Evolutionary conservation across 495 filamentous ascomycete genomes (phyloP).

Genomic region (Xanthoparmelia taractica): DNA sequence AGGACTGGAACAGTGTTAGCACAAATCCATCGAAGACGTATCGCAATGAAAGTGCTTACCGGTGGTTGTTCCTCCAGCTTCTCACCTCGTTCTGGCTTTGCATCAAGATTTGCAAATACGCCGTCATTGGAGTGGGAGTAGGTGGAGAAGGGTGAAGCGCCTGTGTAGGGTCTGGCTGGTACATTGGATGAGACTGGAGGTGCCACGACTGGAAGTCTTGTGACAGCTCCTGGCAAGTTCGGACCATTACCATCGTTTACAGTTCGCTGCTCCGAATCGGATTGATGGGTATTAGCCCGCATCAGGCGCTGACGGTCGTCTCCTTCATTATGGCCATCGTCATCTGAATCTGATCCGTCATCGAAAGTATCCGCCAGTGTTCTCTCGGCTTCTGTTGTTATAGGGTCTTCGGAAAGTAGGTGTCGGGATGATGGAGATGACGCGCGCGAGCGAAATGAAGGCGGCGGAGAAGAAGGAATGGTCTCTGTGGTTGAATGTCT

Average conservation of each 20-base stretch:
- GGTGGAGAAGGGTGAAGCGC: slow-evolving; percentile 15
- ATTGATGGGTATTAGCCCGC: slow-evolving; percentile 36
- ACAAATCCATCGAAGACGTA: background rate
- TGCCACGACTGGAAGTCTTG: slow-evolving; percentile 44
- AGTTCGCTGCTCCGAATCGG: slow-evolving; percentile 36
- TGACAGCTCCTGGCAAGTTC: slow-evolving; percentile 41
- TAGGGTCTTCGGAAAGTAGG: slow-evolving; percentile 46
- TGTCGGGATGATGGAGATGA: slow-evolving; percentile 61
- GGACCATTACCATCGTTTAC: slow-evolving; percentile 28
- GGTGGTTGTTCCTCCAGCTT: slow-evolving; percentile 85
- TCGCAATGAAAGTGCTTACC: slow-evolving; percentile 44
- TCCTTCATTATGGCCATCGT: slow-evolving; percentile 60
- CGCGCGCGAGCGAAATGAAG: slow-evolving; percentile 82
- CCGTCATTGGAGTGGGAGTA: slow-evolving; percentile 61
- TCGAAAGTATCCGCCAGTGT: slow-evolving; percentile 87
- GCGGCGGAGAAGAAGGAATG: slow-evolving; percentile 78
- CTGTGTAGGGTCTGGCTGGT: slow-evolving; percentile 8
- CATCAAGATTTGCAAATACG: slow-evolving; percentile 90
- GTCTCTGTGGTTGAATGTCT: slow-evolving; percentile 33
- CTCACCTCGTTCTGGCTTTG: slow-evolving; percentile 81
- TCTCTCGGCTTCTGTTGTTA: slow-evolving; percentile 54
- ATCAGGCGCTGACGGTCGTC: slow-evolving; percentile 84
- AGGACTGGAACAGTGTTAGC: slow-evolving; percentile 57
- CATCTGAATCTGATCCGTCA: slow-evolving; percentile 60
- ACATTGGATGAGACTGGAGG: slow-evolving; percentile 29